Evolutionary conservation across 2,329 filamentous ascomycete species (phyloP), one percentile per base, ranked within the genome.

Genomic region (Arthrobotrys sinensis): DNA sequence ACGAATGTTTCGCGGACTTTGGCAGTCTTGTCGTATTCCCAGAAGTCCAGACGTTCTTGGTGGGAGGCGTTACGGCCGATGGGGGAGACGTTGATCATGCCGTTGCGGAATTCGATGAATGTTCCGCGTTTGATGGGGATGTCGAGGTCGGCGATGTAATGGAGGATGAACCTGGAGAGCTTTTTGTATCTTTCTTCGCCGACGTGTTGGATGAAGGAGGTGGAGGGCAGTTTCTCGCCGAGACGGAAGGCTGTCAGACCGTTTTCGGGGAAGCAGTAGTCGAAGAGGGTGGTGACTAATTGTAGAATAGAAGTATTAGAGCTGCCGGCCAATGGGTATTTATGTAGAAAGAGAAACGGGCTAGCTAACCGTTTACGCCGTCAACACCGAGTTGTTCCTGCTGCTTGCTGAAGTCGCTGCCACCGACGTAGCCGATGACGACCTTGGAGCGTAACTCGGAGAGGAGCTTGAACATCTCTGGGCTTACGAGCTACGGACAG

Each of bases 261-360:
- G 86, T 99, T 99, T 87, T 99, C 96, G 76, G 94, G 88, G 87
- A 99, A 99, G 89, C 92, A 96, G 87, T 93, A 99, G 88, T 99
- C 96, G 87, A 99, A 99, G 83, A 98, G 90, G 79, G 90, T 87
- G 65, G 91, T 94, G 79, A 98, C 95, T 81, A 38, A 34, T 34
- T 3, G 16, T 50, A 8, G 28, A 6, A 8, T n/a, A 12, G 43
- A 34, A 11, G 0, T 38, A 16, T 24, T 60, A 60, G 55, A 28
- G 11, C 8, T 21, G 32, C 3, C 4, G 24, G 14, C 19, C 1
- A 11, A 19, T 28, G 55, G 10, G 19, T 11, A 21, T 8, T 5
- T 14, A 34, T 43, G 21, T 12, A 43, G 43, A 64, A 24, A 8
- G 19, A 14, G 11, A 21, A 11, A 12, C n/a, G 38, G 63, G 38